Base-by-base conservation (phyloP, 2,329 filamentous ascomycete genomes). In the Exophiala lecanii-corni region DNA sequence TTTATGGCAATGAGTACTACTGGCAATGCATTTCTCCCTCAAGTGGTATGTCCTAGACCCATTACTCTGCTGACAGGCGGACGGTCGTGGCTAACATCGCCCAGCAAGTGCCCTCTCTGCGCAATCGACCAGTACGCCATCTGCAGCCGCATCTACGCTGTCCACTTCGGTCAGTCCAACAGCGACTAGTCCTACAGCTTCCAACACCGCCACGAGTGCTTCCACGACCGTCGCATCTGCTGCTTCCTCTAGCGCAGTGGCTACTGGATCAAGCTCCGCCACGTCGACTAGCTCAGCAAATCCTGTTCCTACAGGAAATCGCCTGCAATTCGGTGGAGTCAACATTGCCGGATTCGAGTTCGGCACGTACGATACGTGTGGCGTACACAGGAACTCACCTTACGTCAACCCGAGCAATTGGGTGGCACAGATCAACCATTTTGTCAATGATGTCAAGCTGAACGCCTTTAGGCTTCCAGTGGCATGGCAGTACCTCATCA, bases 401-500 rank as follows among this genome's bases (percentile, higher is more conserved):
- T 40, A 45, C 23, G 42, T 36, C 10, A 21, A 41, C 21, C 20
- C 42, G 16, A 41, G 9, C n/a, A 62, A 64, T 39, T 74, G 71
- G 9, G 61, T 65, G 3, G 65, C 57, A 2, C 75, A 78, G 54
- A 78, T 79, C 68, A 62, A 73, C 41, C 77, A 81, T 54, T 81
- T 79, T 50, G 64, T 71, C 40, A 66, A 66, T 10, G 68, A 74
- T 33, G 70, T 75, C 54, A 65, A 68, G 36, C 62, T 81, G 40
- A 80, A 79, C 55, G 63, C 76, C 26, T 74, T 79, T 59, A 72
- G 77, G 26, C 64, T 82, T 6, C 75, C 76, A 1, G 70, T 77
- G 1, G 66, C 68, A 12, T 82, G 78, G 79, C 78, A 82, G 53
- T 81, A 71, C 52, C 68, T 82, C n/a, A 64, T 73, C 43, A 73